Percentiles rank a stretch among this genome's conserved stretches.
phyloP scores from a whole-genome alignment of 768 basidiomycete genomes.

The Mrakia gelida region DNA sequence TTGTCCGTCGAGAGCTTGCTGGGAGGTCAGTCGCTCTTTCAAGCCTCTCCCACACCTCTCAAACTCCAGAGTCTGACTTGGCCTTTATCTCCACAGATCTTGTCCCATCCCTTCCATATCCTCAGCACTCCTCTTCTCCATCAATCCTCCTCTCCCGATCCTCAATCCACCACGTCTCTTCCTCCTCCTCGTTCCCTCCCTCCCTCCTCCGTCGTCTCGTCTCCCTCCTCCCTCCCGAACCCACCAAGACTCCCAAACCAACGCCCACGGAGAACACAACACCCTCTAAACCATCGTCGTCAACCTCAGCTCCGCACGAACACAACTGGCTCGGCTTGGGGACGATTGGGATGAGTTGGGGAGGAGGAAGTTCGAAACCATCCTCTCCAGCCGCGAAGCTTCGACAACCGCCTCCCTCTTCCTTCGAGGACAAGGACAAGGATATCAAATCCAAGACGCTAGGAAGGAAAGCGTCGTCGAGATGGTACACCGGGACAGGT shows the following conservation, averaged over 20 bases:
- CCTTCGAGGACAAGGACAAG: background rate
- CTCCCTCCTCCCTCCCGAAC: slow-evolving; percentile 1
- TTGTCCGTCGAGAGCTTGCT: background rate
- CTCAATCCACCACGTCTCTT: background rate
- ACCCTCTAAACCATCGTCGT: background rate
- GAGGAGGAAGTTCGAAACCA: background rate
- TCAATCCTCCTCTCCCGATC: slow-evolving; percentile 14
- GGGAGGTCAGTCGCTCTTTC: slow-evolving; percentile 1
- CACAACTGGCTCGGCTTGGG: slow-evolving; percentile 1
- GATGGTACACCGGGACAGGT: slow-evolving; percentile 1
- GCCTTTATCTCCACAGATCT: background rate
- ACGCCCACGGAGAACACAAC: background rate
- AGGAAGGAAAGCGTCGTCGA: background rate
- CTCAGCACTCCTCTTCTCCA: background rate
- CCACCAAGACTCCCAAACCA: background rate
- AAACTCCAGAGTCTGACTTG: background rate
- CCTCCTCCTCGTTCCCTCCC: slow-evolving; percentile 10
- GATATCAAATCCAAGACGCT: background rate
- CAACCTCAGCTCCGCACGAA: background rate
- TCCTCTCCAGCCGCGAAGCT: background rate
- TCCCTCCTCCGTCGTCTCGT: slow-evolving; percentile 6
- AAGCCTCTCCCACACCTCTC: background rate
- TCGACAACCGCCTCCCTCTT: background rate
- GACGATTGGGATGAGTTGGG: background rate
- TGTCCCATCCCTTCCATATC: background rate